Percentiles rank a stretch among this genome's conserved stretches.
phyloP scores from a whole-genome alignment of 1,139 yeast genomes.

The Hansenula lynferdii region DNA sequence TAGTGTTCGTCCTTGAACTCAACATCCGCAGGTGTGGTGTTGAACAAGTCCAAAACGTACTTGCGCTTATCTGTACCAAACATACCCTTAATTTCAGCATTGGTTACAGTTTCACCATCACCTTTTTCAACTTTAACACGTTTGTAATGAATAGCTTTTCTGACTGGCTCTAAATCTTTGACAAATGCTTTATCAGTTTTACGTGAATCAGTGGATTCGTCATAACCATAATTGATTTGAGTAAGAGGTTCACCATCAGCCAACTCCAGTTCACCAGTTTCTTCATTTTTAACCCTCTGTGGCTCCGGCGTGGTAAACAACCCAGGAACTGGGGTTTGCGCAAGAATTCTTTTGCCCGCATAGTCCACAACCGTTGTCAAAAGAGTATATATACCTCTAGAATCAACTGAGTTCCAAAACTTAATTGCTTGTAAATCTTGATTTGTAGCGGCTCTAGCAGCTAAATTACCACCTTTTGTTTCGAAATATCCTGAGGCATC shows the following conservation, averaged over 20 bases:
- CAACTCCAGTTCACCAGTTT: slow-evolving; percentile 24
- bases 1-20: slow-evolving; percentile 59
- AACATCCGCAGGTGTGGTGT: slow-evolving; percentile 82
- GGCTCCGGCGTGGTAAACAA: slow-evolving; percentile 48
- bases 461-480: slow-evolving; percentile 73
- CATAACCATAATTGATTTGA: slow-evolving; percentile 73
- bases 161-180: slow-evolving; percentile 53
- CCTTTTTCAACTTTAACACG: slow-evolving; percentile 52
- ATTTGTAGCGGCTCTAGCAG: slow-evolving; percentile 75
- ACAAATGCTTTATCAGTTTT: slow-evolving; percentile 48
- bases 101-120: slow-evolving; percentile 53
- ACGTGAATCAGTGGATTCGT: slow-evolving; percentile 45
- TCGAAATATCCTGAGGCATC: slow-evolving; percentile 71
- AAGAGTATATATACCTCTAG: slow-evolving; percentile 60
- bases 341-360: slow-evolving; percentile 81
- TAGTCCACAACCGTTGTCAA: slow-evolving; percentile 84
- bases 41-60: slow-evolving; percentile 78
- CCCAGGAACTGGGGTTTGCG: slow-evolving; percentile 99
- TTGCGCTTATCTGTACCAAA: slow-evolving; percentile 81
- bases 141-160: slow-evolving; percentile 76
- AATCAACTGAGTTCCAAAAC: slow-evolving; percentile 61
- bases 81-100: slow-evolving; percentile 82
- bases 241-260: slow-evolving; percentile 26
- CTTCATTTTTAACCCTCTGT: slow-evolving; percentile 25
- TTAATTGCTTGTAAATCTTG: slow-evolving; percentile 78